phyloP scores from a whole-genome alignment of 164 flowering plant species.

The Tinospora cordifolia region DNA sequence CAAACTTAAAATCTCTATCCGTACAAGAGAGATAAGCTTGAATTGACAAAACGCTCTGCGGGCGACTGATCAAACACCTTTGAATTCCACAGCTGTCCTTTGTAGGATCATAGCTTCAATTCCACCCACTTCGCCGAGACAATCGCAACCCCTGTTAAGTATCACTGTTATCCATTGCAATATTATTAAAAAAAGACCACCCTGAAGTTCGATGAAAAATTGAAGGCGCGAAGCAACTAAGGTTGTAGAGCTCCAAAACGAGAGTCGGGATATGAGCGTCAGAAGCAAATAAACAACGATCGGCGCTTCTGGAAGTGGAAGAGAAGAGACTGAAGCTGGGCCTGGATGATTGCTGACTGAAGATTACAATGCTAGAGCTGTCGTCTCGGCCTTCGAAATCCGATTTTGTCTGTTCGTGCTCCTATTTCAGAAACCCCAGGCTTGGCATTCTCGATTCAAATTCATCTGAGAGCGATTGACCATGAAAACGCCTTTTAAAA shows the following conservation, averaged over 20 bases:
- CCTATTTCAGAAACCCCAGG: constrained; percentile 28
- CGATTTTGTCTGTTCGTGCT: constrained; percentile 10
- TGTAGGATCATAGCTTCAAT: too few relatives aligned
- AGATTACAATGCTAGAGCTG: constrained; percentile 68
- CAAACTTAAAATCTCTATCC: too few relatives aligned
- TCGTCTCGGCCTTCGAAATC: constrained; percentile 35
- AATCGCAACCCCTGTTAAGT: too few relatives aligned
- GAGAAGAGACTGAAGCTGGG: constrained; percentile 54
- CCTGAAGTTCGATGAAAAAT: neutral
- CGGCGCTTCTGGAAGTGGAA: constrained; percentile 66
- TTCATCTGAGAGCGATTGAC: too few relatives aligned
- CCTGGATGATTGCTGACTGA: constrained; percentile 35
- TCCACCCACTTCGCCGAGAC: too few relatives aligned
- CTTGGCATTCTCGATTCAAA: constrained; percentile 36
- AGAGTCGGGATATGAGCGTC: constrained; percentile 51
- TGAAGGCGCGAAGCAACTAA: constrained; percentile 3
- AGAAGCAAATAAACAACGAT: constrained; percentile 71
- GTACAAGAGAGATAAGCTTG: too few relatives aligned
- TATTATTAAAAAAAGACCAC: too few relatives aligned
- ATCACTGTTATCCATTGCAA: too few relatives aligned
- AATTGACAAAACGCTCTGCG: too few relatives aligned
- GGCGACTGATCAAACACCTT: too few relatives aligned
- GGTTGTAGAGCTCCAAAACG: constrained; percentile 44
- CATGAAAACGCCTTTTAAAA: neutral
- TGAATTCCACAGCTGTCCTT: too few relatives aligned